A percentile compares a stretch with the other conserved stretches of the same genome.
phyloP scores from a whole-genome alignment of 78 protist genomes.

The slime mould (Dictyostelium discoideum) region dicty_2.7 NC_007088.5:4193501-4194000 shows the following conservation, averaged over 20 bases:
- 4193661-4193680: background rate
- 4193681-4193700: constrained; percentile 14
- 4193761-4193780: constrained; percentile 44
- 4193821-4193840: constrained; percentile 4
- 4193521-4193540: constrained; percentile 7
- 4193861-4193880: constrained; percentile 67
- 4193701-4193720: constrained; percentile 51
- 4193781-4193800: constrained; percentile 65
- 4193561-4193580: constrained; percentile 20
- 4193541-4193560: background rate
- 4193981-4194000: background rate
- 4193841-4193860: constrained; percentile 27
- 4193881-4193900: constrained; percentile 53
- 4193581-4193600: background rate
- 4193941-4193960: background rate
- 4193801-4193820: constrained; percentile 68
- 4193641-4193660: background rate
- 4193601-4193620: background rate
- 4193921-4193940: background rate
- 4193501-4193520: constrained; percentile 27
- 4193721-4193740: constrained; percentile 63
- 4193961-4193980: too few relatives aligned
- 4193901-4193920: background rate
- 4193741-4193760: constrained; percentile 79
- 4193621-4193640: background rate